phyloP scores from a whole-genome alignment of 2,329 filamentous ascomycete genomes.

The Chrysosporium keratinophilum region DNA sequence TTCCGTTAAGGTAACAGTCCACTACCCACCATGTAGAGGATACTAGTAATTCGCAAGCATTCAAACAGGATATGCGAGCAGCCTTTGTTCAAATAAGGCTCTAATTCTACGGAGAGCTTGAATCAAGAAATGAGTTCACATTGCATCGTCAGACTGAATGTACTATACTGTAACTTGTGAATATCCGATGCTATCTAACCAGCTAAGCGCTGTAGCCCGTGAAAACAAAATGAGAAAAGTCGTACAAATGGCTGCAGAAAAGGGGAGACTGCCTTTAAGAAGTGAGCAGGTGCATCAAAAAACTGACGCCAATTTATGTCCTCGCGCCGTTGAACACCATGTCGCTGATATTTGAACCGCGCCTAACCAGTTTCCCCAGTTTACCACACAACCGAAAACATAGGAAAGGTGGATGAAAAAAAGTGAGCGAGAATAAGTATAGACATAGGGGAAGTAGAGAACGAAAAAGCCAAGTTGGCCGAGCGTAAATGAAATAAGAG shows the following conservation, averaged over 20 bases:
- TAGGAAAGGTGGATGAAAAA: background rate
- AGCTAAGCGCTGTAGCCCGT: background rate
- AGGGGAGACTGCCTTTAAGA: background rate
- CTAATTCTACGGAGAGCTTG: no score
- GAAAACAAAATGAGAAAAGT: background rate
- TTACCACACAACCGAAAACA: background rate
- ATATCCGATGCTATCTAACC: background rate
- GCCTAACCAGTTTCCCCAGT: background rate
- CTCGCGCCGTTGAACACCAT: slow-evolving; percentile 10
- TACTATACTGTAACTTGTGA: no score
- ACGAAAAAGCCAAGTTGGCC: background rate
- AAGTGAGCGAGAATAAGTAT: background rate
- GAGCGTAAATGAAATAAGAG: background rate
- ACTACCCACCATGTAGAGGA: no score
- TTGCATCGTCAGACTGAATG: background rate
- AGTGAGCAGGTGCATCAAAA: background rate
- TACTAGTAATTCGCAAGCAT: no score
- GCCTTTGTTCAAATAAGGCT: no score
- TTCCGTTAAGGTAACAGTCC: no score
- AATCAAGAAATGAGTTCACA: background rate
- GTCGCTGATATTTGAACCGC: background rate
- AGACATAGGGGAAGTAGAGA: background rate
- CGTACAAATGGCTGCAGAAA: background rate
- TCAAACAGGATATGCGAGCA: no score
- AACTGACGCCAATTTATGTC: slow-evolving; percentile 1